Conservation (phyloP, 805 yeast genomes). For the Saccharomycopsis javanensis region DNA sequence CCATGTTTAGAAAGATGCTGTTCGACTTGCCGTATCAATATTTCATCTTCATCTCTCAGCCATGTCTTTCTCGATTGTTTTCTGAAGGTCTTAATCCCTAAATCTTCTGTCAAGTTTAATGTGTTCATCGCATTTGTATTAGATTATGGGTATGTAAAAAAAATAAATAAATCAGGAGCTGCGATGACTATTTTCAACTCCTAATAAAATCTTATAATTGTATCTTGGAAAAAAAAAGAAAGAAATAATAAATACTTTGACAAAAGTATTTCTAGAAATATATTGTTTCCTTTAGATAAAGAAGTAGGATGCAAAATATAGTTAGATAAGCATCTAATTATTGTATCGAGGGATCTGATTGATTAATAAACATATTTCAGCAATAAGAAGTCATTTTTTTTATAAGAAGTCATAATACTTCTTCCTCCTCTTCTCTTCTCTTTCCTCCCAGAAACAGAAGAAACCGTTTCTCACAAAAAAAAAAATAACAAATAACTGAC, state of each 20-base stretch:
- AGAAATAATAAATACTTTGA: not conserved
- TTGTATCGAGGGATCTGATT: not conserved
- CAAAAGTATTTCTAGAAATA: not conserved
- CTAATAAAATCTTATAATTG: not conserved
- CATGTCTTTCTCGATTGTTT: conserved; percentile 57
- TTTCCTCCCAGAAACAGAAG: not conserved
- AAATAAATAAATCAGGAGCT: not conserved
- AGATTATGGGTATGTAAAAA: not conserved
- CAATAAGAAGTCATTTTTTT: not conserved
- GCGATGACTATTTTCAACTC: not conserved
- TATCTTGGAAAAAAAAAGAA: no score
- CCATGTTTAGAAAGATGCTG: conserved; percentile 28
- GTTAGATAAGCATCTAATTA: not conserved
- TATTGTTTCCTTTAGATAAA: no score
- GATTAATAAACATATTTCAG: not conserved
- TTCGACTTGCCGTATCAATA: conserved; percentile 36
- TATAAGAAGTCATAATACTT: not conserved
- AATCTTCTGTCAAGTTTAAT: conserved; percentile 49
- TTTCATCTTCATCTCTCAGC: conserved; percentile 65
- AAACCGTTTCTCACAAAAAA: not conserved
- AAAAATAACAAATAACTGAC: not conserved
- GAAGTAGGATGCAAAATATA: no score
- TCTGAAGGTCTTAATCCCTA: conserved; percentile 68
- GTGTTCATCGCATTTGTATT: conserved; percentile 28
- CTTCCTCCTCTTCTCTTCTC: not conserved